Evolutionary conservation across 2,329 filamentous ascomycete species (phyloP), one percentile per base, ranked within the genome.

Genomic region (Pseudocercospora eumusae): DNA sequence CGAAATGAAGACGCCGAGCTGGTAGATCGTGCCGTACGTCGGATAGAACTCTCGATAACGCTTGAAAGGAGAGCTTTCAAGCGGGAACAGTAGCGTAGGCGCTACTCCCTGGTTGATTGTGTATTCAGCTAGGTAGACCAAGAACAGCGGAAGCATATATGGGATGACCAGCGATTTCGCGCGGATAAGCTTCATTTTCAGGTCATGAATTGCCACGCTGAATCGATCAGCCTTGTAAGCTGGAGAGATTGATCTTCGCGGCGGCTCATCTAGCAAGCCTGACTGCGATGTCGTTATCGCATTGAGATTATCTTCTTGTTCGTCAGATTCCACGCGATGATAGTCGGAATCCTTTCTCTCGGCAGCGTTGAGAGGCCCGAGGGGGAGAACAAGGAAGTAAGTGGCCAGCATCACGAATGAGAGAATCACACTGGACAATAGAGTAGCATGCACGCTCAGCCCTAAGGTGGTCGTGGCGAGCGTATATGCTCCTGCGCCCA

Each of bases 111-210:
- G 93, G 78, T 98, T 98, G 77, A 98, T 97, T 59, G 91, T 96
- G 75, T 99, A 99, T 79, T 99, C 95, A 60, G 93, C 92, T 36
- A 98, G 85, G 75, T 97, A 99, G 28, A 99, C 95, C 15, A 98
- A 80, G 33, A 98, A 82, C 13, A 99, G 83, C 0, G 95, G 95
- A 3, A 96, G 82, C 92, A 99, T 98, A 75, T 88, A 89, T 9
- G 66, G 66, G 11, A 68, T 31, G 27, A 67, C 63, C 10, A 68
- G 59, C 10, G 61, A 49, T 31, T 57, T 64, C 10, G 66, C 63
- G 4, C 91, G 88, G n/a, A 78, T 79, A 33, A 98, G 75, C 10
- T 74, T 77, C 11, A 72, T 31, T 10, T 67, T 66, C 23, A 75
- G 60, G 54, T 64, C 61, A 25, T 55, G 47, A 10, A 67, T 40